Evolutionary conservation across 2,329 filamentous ascomycete genomes (phyloP), one percentile per base, ranked within the genome.

Genomic region (Monosporascus sp.): DNA sequence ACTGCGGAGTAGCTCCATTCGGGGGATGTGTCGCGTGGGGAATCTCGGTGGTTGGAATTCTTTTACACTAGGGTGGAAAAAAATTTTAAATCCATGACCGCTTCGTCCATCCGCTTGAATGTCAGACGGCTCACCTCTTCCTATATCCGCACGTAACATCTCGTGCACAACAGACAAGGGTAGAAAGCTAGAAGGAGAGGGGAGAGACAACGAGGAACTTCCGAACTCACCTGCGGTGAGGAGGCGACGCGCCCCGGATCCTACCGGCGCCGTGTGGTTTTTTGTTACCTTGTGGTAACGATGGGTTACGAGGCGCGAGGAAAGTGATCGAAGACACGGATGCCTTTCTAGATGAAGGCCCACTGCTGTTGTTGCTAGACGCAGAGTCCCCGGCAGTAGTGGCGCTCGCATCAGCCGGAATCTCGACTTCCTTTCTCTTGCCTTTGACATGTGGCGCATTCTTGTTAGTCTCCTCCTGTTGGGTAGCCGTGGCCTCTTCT

Each of bases 301-400:
- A 67, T 4, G 74, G 74, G 56, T 78, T 72, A 1, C 63, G 65
- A 27, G 71, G 72, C n/a, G 68, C 64, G 3, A 71, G 73, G 59
- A 80, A 80, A 8, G 71, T 72, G 50, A 81, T 71, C 16, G 75
- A 79, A 31, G 75, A 74, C 35, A 72, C 64, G 2, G 78, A 81
- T 14, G 71, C 71, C 58, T 78, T 78, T 49, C 75, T 70, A 45
- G 70, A 71, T 49, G 68, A 58, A 14, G 64, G 60, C 27, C 60
- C 66, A 60, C 62, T 68, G 55, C 65, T 67, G 48, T 65, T 63
- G 54, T 65, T 63, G 54, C 70, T 68, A 52, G 73, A 70, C 20
- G 64, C 61, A 9, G 69, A 67, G 54, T 72, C 69, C 49, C 69
- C 65, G 49, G 59, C 65, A 56, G 65, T 68, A 56, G 65, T 68